Percentiles rank a stretch among this genome's conserved stretches.
Evolutionary conservation across 1,139 yeast genomes (phyloP).

Genomic region (Sugiyamaella paludigena): DNA sequence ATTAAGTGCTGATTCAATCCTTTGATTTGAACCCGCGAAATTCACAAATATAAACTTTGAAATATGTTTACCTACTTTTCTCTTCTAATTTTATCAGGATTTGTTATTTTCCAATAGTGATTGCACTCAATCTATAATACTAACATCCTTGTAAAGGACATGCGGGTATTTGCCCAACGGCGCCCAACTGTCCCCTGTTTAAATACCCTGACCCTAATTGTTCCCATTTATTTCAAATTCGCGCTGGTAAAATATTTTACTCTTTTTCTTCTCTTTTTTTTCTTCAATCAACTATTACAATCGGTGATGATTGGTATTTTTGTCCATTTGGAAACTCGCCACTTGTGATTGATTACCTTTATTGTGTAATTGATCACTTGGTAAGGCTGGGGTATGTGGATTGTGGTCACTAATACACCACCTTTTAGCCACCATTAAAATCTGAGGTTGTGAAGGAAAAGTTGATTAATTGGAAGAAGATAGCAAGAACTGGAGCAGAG

Average conservation of each 20-base stretch:
- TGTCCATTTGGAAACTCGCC: constrained; percentile 45
- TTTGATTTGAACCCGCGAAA: too few species aligned
- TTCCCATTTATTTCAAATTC: not conserved
- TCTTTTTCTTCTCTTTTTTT: constrained; percentile 21
- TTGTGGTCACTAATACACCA: constrained; percentile 41
- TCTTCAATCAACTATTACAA: constrained; percentile 62
- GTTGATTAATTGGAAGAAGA: constrained; percentile 1
- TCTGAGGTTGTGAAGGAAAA: constrained; percentile 21
- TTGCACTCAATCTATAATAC: not conserved
- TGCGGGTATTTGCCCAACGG: not conserved
- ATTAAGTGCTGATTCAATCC: too few species aligned
- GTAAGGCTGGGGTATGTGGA: constrained; percentile 42
- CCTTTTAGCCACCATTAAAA: constrained; percentile 29
- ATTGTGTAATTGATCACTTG: constrained; percentile 40
- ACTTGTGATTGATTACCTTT: constrained; percentile 33
- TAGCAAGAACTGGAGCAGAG: too few species aligned
- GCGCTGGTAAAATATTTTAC: not conserved
- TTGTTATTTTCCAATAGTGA: too few species aligned
- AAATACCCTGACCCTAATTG: constrained; percentile 7
- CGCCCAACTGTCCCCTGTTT: not conserved
- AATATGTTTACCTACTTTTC: too few species aligned
- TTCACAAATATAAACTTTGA: too few species aligned
- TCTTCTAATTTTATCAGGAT: too few species aligned
- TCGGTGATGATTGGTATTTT: constrained; percentile 57
- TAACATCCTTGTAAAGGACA: not conserved